Evolutionary conservation across 352 stramenopile species (phyloP).

Genomic region (Phytophthora crassamura): DNA sequence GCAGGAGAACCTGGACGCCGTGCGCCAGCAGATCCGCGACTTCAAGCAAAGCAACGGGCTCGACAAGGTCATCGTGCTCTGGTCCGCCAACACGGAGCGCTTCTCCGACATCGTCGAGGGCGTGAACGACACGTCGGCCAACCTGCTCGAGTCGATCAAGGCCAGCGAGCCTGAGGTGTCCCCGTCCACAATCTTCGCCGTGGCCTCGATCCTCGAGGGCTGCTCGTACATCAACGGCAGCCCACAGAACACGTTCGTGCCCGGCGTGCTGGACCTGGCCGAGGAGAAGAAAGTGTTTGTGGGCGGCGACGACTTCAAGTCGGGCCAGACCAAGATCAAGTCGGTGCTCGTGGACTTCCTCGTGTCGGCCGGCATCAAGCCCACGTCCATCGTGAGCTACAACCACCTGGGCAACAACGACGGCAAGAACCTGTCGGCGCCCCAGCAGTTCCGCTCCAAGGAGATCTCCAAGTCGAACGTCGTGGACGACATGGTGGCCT

Average conservation of each 20-base stretch:
- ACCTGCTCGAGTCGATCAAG: slow-evolving; percentile 97
- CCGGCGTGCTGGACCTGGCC: slow-evolving; percentile 96
- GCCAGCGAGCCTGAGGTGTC: slow-evolving; percentile 94
- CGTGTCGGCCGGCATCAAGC: slow-evolving; percentile 99
- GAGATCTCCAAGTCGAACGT: slow-evolving; percentile 99
- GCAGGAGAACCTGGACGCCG: slow-evolving; percentile 96
- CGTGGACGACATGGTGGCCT: slow-evolving; percentile 98
- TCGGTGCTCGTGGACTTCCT: slow-evolving; percentile 99
- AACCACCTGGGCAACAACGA: slow-evolving; percentile 99
- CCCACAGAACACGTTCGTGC: slow-evolving; percentile 99
- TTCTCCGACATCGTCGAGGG: slow-evolving; percentile 98
- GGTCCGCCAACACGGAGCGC: slow-evolving; percentile 99
- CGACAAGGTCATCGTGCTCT: slow-evolving; percentile 99
- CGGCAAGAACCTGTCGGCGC: slow-evolving; percentile 98
- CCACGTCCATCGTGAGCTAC: slow-evolving; percentile 99
- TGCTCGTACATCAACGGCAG: slow-evolving; percentile 99
- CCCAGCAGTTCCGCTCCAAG: slow-evolving; percentile 99
- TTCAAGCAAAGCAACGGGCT: slow-evolving; percentile 96
- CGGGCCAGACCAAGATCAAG: slow-evolving; percentile 99
- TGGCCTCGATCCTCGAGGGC: slow-evolving; percentile 98
- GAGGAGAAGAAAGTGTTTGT: slow-evolving; percentile 97
- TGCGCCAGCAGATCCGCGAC: slow-evolving; percentile 95
- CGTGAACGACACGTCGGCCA: slow-evolving; percentile 98
- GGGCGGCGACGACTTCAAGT: slow-evolving; percentile 99
- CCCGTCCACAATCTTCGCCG: slow-evolving; percentile 98